phyloP scores from a whole-genome alignment of 1,284 basidiomycete species.

The Apiotrichum brassicae region DNA sequence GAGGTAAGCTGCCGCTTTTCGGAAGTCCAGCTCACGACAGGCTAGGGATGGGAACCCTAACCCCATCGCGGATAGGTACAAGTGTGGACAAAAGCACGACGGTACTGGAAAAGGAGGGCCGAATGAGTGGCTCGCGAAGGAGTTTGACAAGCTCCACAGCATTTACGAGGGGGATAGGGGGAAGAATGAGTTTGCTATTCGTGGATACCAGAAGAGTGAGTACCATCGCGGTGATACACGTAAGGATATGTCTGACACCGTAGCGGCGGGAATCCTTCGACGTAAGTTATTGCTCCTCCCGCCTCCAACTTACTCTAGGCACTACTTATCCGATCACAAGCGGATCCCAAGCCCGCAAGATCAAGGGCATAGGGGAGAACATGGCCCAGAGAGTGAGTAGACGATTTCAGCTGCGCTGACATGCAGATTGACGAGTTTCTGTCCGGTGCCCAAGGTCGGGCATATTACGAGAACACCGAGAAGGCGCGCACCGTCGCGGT shows the following conservation, averaged over 20 bases:
- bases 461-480: slow-evolving; percentile 38
- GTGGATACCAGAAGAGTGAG: slow-evolving; percentile 31
- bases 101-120: slow-evolving; percentile 25
- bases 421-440: slow-evolving; percentile 43
- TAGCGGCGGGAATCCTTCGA: slow-evolving; percentile 35
- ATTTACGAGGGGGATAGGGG: slow-evolving; percentile 35
- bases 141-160: slow-evolving; percentile 38
- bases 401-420: too few species aligned
- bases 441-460: slow-evolving; percentile 28
- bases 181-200: slow-evolving; percentile 37
- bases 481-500: slow-evolving; percentile 39
- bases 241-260: slow-evolving; percentile 6
- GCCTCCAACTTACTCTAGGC: slow-evolving; percentile 5
- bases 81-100: slow-evolving; percentile 33
- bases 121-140: slow-evolving; percentile 41
- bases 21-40: too few species aligned
- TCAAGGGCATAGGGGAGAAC: slow-evolving; percentile 64
- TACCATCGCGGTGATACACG: background rate
- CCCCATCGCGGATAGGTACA: slow-evolving; percentile 23
- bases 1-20: too few species aligned
- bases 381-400: slow-evolving; percentile 66
- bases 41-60: slow-evolving; percentile 15
- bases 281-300: slow-evolving; percentile 17
- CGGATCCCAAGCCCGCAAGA: slow-evolving; percentile 57
- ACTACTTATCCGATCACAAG: slow-evolving; percentile 57